phyloP scores from a whole-genome alignment of 2,329 filamentous ascomycete genomes.

The Clarireedia sp. region DNA sequence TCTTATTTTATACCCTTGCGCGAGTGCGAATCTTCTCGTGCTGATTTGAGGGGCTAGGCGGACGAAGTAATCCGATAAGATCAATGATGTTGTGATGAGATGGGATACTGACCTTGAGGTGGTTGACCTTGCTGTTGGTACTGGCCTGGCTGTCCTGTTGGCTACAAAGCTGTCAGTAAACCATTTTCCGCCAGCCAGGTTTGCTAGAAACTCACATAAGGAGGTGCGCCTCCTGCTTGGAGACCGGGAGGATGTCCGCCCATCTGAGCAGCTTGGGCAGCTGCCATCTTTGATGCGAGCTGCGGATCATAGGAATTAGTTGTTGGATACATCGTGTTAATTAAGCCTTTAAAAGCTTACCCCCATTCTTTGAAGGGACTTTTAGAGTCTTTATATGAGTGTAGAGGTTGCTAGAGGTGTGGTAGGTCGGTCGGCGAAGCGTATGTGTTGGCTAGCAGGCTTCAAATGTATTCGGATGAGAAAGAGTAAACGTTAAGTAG shows the following conservation, averaged over 20 bases:
- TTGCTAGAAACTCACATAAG: slow-evolving; percentile 3
- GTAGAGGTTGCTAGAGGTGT: not conserved
- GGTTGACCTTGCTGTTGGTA: not conserved
- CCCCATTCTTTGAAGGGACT: slow-evolving; percentile 9
- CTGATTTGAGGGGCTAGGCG: not conserved
- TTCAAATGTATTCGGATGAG: not conserved
- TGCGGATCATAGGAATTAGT: slow-evolving; percentile 7
- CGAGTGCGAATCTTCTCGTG: not conserved
- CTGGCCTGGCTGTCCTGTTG: not conserved
- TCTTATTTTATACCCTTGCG: not conserved
- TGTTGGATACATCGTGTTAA: slow-evolving; percentile 2
- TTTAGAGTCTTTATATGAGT: slow-evolving; percentile 3
- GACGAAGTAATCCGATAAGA: not conserved
- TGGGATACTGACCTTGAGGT: not conserved
- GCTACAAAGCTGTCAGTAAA: slow-evolving; percentile 3
- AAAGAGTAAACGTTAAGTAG: not conserved
- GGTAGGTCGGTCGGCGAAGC: too few species aligned
- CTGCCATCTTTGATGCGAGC: slow-evolving; percentile 10
- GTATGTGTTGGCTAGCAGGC: not conserved
- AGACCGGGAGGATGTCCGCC: slow-evolving; percentile 3
- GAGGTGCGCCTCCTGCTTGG: slow-evolving; percentile 2
- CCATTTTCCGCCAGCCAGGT: too few species aligned
- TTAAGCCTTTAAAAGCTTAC: slow-evolving; percentile 8
- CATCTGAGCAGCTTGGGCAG: slow-evolving; percentile 4
- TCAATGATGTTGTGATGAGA: not conserved